These are phyloP conservation scores for Talaromyces sp. DNA, from an alignment of 2,329 filamentous ascomycete genomes.

Conservation along the genomic window DNA sequence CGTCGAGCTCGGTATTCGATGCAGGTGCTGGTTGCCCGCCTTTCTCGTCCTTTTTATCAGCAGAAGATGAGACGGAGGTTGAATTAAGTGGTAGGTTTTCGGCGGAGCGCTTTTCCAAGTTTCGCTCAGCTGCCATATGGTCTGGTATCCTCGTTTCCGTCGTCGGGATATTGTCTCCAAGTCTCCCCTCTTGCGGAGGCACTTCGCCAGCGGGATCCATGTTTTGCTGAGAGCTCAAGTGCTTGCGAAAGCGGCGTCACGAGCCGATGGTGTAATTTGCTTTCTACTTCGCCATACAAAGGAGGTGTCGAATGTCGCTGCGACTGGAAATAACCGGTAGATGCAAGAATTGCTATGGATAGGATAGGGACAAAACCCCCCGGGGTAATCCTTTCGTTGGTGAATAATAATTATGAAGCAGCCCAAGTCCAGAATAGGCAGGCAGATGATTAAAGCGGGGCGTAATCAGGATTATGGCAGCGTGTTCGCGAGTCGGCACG, in stretches of 20 bases:
- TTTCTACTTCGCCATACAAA: background rate
- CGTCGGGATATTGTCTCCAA: background rate
- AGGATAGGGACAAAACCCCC: background rate
- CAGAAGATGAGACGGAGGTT: conserved; percentile 18
- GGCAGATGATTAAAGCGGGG: background rate
- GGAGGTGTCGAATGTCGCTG: background rate
- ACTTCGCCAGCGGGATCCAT: background rate
- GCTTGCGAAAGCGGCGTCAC: background rate
- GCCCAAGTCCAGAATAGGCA: background rate
- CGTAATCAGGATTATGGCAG: background rate
- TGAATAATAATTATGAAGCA: background rate
- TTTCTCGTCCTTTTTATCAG: conserved; percentile 14
- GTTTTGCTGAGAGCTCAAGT: background rate
- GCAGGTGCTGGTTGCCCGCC: conserved; percentile 27
- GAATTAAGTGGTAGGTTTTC: conserved; percentile 8
- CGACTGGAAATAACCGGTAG: too few species aligned
- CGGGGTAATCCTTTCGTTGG: background rate
- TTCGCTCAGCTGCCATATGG: background rate
- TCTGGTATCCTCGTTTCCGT: conserved; percentile 4
- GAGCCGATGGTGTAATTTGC: background rate
- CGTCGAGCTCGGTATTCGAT: conserved; percentile 40
- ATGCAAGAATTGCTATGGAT: background rate
- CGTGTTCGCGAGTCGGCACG: background rate
- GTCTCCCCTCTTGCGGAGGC: background rate
- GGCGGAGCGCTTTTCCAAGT: background rate